Evolutionary conservation across 2,329 filamentous ascomycete species (phyloP), one percentile per base, ranked within the genome.

Genomic region (Clonostachys byssicola): DNA sequence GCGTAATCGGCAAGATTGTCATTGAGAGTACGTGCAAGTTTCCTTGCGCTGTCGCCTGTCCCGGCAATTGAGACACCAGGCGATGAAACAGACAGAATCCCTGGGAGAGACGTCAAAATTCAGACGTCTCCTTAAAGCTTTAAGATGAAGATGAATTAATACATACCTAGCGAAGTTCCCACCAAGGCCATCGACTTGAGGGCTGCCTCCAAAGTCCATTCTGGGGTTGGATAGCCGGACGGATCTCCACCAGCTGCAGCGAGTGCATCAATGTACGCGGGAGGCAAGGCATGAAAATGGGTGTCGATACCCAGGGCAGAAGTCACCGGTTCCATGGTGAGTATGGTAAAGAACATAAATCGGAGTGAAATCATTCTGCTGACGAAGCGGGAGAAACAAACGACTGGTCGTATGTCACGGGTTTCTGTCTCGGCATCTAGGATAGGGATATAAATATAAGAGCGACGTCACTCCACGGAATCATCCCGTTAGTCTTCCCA

Each of bases 31-130:
- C 51, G 47, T 6, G 50, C 42, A 2, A 52, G 46, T 12, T 45
- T 44, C 7, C 48, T 43, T 3, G 43, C 52, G 2, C 23, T 44
- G 8, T 45, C 34, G 5, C 49, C 49, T 4, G 43, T 43, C 12
- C 52, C 50, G 4, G 44, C 43, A 20, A 53, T 46, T 4, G 52
- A 40, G 6, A 45, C 45, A 5, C 51, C 49, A 2, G 51, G 49
- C 5, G 49, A 42, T 1, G 51, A 49, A 10, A 54, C 34, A 3
- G 52, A 55, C 4, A 52, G 39, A 33, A 52, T 40, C 4, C 48
- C 50, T 52, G 18, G n/a, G 12, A 13, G 16, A 35, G 12, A n/a
- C 5, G n/a, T 36, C 17, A 40, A 12, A 45, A 14, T 8, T 18
- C 43, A 5, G 4, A 43, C 2, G 4, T 12, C 17, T 12, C 9